Conservation (phyloP, 345 rosid genomes). For the Camelina hispida region DNA sequence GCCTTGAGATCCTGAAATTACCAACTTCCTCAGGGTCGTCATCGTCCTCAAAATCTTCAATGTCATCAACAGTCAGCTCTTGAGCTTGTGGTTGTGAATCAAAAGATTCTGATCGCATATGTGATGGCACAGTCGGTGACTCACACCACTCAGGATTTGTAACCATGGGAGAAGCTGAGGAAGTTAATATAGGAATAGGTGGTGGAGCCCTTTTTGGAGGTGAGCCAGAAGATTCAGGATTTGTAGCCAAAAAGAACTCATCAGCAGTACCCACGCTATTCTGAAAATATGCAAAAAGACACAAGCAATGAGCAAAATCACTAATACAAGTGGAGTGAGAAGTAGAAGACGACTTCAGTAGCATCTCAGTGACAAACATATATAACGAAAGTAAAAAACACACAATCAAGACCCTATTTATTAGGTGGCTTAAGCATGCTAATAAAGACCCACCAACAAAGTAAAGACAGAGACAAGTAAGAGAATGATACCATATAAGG, state of each 20-base stretch:
- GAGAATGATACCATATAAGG: conserved; percentile 72
- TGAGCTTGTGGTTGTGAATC: conserved; percentile 65
- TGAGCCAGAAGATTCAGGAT: conserved; percentile 80
- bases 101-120: conserved; percentile 70
- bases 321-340: not conserved
- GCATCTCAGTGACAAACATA: not conserved
- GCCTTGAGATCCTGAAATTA: conserved; percentile 74
- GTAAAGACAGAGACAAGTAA: conserved; percentile 7
- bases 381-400: not conserved
- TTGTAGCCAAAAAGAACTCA: conserved; percentile 90
- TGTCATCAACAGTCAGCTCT: conserved; percentile 97
- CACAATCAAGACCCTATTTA: not conserved
- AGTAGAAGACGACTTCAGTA: not conserved
- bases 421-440: no score
- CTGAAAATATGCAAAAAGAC: conserved; percentile 53
- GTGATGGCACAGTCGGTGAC: conserved; percentile 56
- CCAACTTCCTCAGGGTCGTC: conserved; percentile 66
- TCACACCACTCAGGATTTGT: conserved; percentile 48
- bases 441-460: not conserved
- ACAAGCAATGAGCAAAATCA: conserved; percentile 4
- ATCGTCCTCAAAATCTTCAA: conserved; percentile 94
- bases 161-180: conserved; percentile 54
- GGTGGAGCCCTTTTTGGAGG: conserved; percentile 97
- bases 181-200: conserved; percentile 52
- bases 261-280: conserved; percentile 65